Evolutionary conservation across 306 rosid species (phyloP), one percentile per base, ranked within the genome.

Genomic region (Ammopiptanthus mongolicus): DNA sequence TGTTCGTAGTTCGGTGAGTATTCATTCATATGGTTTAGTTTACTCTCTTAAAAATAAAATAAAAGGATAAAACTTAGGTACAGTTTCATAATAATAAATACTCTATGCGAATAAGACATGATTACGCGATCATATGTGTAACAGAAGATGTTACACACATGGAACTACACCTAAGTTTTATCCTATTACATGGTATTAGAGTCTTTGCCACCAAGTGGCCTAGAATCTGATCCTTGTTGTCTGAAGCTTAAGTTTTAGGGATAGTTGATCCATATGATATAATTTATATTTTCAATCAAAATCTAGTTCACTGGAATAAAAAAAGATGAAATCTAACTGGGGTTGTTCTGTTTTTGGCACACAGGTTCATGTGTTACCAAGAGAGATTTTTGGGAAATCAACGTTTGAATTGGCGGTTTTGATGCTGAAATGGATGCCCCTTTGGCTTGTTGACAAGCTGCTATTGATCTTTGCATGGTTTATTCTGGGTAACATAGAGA

Each of bases 321-420:
- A 57, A 57, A 4, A 33, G 18, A 31, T 69, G 63, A n/a, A 69
- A 56, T 82, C 87, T 89, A 63, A 87, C 77, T 21, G 46, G 39
- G 50, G 61, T 42, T 82, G 71, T 78, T 86, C 79, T 88, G 80
- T 78, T 83, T 89, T 77, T 77, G 41, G 19, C 6, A 4, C 15
- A 19, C 83, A 94, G 97, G 96, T 94, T 57, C 98, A 94, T 73
- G 91, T 94, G 19, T 41, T 94, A 70, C 98, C 97, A 2, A 83
- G 91, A 75, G 91, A 94, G 82, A 70, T 94, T 6, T 74, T 91
- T 2, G 93, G 98, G 18, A 87, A 65, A 86, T 91, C 98, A 1
- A 91, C 90, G 2, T 94, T 94, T 28, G 93, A 90, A 31, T 72
- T 90, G 77, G 97, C 97, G 0, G 82, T 90, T 52, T 41, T 83